Evolutionary conservation across 2,329 filamentous ascomycete species (phyloP).

Genomic region (Aspergillus texensis): DNA sequence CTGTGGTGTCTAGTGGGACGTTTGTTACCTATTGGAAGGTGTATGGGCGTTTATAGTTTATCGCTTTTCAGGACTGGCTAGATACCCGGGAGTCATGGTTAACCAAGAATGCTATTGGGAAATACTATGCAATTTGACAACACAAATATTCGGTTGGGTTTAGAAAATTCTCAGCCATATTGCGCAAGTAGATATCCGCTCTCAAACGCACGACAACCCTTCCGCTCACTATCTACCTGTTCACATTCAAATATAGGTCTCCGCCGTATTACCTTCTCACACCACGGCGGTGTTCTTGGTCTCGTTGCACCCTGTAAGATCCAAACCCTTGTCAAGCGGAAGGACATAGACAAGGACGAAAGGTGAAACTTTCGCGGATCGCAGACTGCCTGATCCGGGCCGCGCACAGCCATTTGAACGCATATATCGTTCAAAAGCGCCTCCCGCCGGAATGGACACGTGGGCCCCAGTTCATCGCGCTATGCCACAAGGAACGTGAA

Average conservation of each 20-base stretch:
- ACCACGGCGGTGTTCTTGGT: neutral
- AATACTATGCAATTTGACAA: neutral
- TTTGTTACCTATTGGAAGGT: neutral
- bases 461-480: neutral
- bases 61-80: neutral
- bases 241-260: neutral
- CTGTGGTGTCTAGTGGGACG: neutral
- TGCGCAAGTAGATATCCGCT: neutral
- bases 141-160: neutral
- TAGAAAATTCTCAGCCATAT: neutral
- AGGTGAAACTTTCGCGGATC: neutral
- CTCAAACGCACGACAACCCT: neutral
- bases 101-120: neutral
- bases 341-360: neutral
- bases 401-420: neutral
- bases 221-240: neutral
- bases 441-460: neutral
- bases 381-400: neutral
- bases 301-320: neutral
- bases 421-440: neutral
- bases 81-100: neutral
- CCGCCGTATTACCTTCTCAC: neutral
- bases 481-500: neutral
- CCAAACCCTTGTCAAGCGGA: neutral
- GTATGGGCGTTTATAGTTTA: neutral